phyloP scores from a whole-genome alignment of 2,329 filamentous ascomycete species.

The Trichoderma semiorbis region DNA sequence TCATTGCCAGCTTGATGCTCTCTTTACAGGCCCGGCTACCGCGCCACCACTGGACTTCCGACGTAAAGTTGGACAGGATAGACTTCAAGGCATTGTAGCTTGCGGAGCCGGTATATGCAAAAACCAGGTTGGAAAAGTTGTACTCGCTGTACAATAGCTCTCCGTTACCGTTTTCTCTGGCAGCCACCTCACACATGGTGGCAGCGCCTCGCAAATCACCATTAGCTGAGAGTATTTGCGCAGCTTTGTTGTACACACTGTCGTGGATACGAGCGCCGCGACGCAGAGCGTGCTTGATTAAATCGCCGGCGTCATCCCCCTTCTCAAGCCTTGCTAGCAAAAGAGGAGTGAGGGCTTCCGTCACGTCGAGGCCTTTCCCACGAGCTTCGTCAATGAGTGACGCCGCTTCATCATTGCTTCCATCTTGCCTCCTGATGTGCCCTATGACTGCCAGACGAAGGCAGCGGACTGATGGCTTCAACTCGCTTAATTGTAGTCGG shows the following conservation, averaged over 20 bases:
- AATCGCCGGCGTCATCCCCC: conserved; percentile 27
- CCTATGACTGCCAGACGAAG: conserved; percentile 48
- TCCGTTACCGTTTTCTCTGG: conserved; percentile 35
- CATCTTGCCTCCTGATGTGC: conserved; percentile 33
- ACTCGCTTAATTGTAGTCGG: conserved; percentile 31
- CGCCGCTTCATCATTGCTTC: conserved; percentile 33
- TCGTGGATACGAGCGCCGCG: conserved; percentile 34
- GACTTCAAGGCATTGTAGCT: conserved; percentile 31
- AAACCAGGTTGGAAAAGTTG: conserved; percentile 39
- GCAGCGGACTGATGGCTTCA: conserved; percentile 39
- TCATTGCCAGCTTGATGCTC: conserved; percentile 38
- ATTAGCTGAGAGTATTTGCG: conserved; percentile 29
- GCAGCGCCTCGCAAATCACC: conserved; percentile 32
- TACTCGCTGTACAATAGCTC: conserved; percentile 35
- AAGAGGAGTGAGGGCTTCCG: conserved; percentile 38
- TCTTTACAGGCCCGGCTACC: conserved; percentile 36
- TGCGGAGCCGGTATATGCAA: conserved; percentile 32
- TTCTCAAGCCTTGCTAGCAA: conserved; percentile 37
- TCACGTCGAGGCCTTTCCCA: conserved; percentile 40
- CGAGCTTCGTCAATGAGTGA: conserved; percentile 40
- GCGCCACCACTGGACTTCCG: conserved; percentile 36
- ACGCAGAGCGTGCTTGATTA: conserved; percentile 29
- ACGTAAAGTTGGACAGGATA: conserved; percentile 32
- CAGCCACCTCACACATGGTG: conserved; percentile 35
- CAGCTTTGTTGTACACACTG: conserved; percentile 36